phyloP scores from a whole-genome alignment of 2,329 filamentous ascomycete genomes.

The Trichoderma atroviride region DNA sequence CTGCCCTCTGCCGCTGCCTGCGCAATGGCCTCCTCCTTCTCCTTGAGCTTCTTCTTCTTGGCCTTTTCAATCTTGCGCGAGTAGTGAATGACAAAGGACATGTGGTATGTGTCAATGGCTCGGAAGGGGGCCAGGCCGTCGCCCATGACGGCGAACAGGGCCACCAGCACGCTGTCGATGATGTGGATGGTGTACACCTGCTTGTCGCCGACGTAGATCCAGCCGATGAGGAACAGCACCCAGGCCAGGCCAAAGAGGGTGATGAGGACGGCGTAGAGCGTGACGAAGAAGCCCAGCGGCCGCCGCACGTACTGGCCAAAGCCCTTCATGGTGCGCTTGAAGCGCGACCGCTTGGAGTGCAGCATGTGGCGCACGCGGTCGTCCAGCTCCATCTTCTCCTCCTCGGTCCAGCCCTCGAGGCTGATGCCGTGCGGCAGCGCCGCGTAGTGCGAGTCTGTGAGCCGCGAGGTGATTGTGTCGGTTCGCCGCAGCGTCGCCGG shows the following conservation, averaged over 20 bases:
- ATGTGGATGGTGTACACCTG: slow-evolving; percentile 71
- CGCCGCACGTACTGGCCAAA: slow-evolving; percentile 78
- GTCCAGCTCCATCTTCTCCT: slow-evolving; percentile 76
- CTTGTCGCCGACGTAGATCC: slow-evolving; percentile 78
- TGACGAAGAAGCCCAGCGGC: slow-evolving; percentile 81
- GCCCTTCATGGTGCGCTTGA: slow-evolving; percentile 77
- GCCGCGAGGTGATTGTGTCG: slow-evolving; percentile 66
- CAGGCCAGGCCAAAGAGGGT: slow-evolving; percentile 84
- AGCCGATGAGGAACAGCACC: slow-evolving; percentile 89
- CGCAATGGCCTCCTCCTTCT: slow-evolving; percentile 38
- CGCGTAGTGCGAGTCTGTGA: slow-evolving; percentile 74
- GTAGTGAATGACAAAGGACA: slow-evolving; percentile 79
- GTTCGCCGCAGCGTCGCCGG: slow-evolving; percentile 41
- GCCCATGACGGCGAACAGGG: slow-evolving; percentile 70
- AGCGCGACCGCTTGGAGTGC: slow-evolving; percentile 76
- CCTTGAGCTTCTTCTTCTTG: slow-evolving; percentile 42
- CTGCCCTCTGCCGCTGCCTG: slow-evolving; percentile 6
- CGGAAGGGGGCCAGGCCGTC: slow-evolving; percentile 75
- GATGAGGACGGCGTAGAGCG: slow-evolving; percentile 79
- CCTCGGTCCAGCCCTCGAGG: slow-evolving; percentile 72
- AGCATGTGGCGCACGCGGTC: slow-evolving; percentile 88
- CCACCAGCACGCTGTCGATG: slow-evolving; percentile 72
- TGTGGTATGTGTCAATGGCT: slow-evolving; percentile 82
- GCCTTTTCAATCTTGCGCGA: slow-evolving; percentile 42
- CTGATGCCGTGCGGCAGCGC: slow-evolving; percentile 74